Conservation (phyloP, 139 green algal genomes). For the Trebouxia sp. region DNA sequence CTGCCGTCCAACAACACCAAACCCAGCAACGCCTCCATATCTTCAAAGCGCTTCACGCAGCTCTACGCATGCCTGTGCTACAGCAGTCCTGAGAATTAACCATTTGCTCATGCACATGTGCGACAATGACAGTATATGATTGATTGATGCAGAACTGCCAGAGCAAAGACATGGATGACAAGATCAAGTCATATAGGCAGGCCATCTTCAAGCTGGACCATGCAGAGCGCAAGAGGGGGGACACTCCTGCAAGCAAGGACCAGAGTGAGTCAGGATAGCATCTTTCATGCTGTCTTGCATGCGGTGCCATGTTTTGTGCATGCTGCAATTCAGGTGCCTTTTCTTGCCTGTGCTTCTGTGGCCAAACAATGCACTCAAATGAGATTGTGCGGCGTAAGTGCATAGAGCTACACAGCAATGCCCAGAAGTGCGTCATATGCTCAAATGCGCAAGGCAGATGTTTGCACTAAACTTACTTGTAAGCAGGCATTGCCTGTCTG, state of each 20-base stretch:
- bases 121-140: too few species aligned
- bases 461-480: too few species aligned
- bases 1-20: conserved; percentile 27
- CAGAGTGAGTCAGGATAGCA: background rate
- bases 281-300: background rate
- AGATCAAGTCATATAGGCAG: conserved; percentile 22
- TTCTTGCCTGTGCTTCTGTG: background rate
- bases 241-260: background rate
- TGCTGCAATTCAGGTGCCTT: background rate
- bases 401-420: too few species aligned
- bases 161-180: conserved; percentile 26
- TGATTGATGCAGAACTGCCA: conserved; percentile 7
- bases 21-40: background rate
- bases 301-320: too few species aligned
- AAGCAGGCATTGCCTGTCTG: too few species aligned
- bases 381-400: too few species aligned
- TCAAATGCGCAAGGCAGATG: too few species aligned
- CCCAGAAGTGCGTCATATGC: too few species aligned
- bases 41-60: too few species aligned
- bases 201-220: conserved; percentile 23
- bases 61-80: too few species aligned
- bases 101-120: background rate
- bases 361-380: too few species aligned
- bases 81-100: too few species aligned
- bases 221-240: conserved; percentile 12